Conservation (phyloP, 2,329 filamentous ascomycete species). For the Penicillium sp. region DNA sequence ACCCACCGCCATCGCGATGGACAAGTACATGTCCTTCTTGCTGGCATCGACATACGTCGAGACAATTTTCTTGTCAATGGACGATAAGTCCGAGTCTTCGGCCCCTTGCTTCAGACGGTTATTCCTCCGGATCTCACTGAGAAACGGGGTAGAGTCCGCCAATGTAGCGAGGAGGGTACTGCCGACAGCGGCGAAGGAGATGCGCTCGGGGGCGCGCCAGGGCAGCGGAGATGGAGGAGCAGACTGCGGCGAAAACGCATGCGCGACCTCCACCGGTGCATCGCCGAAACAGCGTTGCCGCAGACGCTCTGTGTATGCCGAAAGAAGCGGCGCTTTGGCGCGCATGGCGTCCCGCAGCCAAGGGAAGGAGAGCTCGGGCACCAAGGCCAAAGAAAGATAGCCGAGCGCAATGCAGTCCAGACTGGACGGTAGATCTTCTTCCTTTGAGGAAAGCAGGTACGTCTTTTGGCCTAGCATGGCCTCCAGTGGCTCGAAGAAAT, state of each 20-base stretch:
- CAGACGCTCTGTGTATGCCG: conserved; percentile 43
- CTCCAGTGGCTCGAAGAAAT: conserved; percentile 66
- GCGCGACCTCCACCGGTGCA: conserved; percentile 15
- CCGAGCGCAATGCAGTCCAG: conserved; percentile 77
- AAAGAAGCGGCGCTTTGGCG: conserved; percentile 45
- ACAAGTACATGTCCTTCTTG: conserved; percentile 34
- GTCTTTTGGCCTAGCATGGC: conserved; percentile 54
- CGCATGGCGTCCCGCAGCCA: conserved; percentile 58
- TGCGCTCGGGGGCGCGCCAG: conserved; percentile 34
- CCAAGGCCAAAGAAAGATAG: conserved; percentile 69
- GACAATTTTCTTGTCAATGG: conserved; percentile 23
- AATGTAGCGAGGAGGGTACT: conserved; percentile 33
- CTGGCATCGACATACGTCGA: conserved; percentile 21
- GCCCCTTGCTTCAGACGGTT: conserved; percentile 35
- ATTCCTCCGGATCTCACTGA: conserved; percentile 34
- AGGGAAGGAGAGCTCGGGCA: conserved; percentile 55
- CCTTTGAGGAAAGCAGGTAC: conserved; percentile 50
- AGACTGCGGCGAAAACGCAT: conserved; percentile 20
- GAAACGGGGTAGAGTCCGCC: conserved; percentile 36
- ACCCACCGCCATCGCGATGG: conserved; percentile 33
- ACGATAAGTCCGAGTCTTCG: conserved; percentile 24
- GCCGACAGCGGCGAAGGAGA: conserved; percentile 31
- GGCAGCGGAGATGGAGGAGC: conserved; percentile 25
- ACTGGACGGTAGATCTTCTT: conserved; percentile 49
- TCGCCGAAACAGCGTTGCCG: conserved; percentile 37